Evolutionary conservation across 805 yeast genomes (phyloP), one percentile per base, ranked within the genome.

Genomic region (Pichia sporocuriosa): DNA sequence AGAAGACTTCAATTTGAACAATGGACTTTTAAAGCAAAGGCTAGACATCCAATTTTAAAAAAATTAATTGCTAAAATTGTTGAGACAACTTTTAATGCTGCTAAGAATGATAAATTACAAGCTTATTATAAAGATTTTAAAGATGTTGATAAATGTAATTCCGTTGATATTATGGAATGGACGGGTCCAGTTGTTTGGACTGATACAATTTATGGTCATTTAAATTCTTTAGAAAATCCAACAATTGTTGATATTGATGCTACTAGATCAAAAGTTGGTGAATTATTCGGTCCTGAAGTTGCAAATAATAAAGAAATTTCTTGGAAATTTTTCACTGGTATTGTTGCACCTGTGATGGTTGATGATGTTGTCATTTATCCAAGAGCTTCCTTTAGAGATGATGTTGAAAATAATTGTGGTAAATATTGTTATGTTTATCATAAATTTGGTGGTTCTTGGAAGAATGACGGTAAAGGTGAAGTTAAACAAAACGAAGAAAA

Each of bases 161-260:
- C 64, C 2, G 56, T 66, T 44, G 81, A 75, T 49, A 76, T 81
- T 41, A 75, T 78, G 67, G 73, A 69, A 52, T 81, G 87, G 87
- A 81, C 93, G 0, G 94, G 94, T 10, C 77, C 84, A 35, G 93
- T 86, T 32, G 64, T 78, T 21, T 84, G 87, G 80, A 79, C 94
- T 1, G 90, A 83, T 56, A 77, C 79, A 10, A 71, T 82, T 11
- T 71, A 82, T 59, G 72, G 73, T 8, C 84, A 82, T 57, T 68
- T 82, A 56, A 81, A 81, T 56, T 56, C 61, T 20, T 47, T 59
- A 33, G 50, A 45, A 38, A 57, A 59, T 31, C 64, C 64, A 41
- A 59, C 63, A 2, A 51, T 59, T 39, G 61, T 59, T 32, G 64
- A 59, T 42, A 56, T 59, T 21, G 64, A 59, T 43, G 55, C 58